These are phyloP conservation scores for Chlamydomonas eustigma DNA, from an alignment of 139 green algal genomes.

Conservation along the genomic window DNA sequence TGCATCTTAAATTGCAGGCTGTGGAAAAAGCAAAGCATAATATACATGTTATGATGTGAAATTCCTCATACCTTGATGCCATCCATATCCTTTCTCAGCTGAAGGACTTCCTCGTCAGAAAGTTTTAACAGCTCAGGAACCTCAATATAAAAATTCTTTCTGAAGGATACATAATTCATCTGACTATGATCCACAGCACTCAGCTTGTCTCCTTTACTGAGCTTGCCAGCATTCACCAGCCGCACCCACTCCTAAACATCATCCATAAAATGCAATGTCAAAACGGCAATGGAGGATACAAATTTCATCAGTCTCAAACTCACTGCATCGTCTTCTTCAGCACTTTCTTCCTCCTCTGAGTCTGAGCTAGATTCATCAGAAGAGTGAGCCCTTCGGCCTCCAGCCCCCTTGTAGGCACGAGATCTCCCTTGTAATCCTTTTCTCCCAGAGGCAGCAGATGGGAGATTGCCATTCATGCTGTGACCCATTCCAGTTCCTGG, in stretches of 20 bases:
- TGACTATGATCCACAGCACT: slow-evolving; percentile 70
- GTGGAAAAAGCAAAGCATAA: too few species aligned
- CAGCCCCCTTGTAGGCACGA: background rate
- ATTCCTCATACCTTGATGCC: slow-evolving; percentile 35
- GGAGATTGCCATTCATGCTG: too few species aligned
- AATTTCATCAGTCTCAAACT: background rate
- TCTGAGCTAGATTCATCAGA: slow-evolving; percentile 25
- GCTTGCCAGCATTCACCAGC: slow-evolving; percentile 60
- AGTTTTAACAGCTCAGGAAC: slow-evolving; percentile 69
- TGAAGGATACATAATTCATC: slow-evolving; percentile 70
- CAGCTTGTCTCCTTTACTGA: slow-evolving; percentile 90
- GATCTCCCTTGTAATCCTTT: slow-evolving; percentile 18
- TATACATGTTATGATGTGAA: background rate
- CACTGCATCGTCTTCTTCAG: slow-evolving; percentile 54
- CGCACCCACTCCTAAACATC: slow-evolving; percentile 67
- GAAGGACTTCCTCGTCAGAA: slow-evolving; percentile 64
- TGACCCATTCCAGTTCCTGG: too few species aligned
- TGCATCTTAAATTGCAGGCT: too few species aligned
- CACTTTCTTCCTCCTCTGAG: slow-evolving; percentile 34
- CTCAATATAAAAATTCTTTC: slow-evolving; percentile 60
- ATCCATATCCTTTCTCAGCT: slow-evolving; percentile 58
- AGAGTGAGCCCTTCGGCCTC: slow-evolving; percentile 14
- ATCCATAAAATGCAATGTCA: too few species aligned
- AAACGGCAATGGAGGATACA: too few species aligned
- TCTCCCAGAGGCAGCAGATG: too few species aligned